A percentile compares a stretch with the other conserved stretches of the same genome.
Evolutionary conservation across 768 basidiomycete genomes (phyloP).

Genomic region (Tulasnella sp.): DNA sequence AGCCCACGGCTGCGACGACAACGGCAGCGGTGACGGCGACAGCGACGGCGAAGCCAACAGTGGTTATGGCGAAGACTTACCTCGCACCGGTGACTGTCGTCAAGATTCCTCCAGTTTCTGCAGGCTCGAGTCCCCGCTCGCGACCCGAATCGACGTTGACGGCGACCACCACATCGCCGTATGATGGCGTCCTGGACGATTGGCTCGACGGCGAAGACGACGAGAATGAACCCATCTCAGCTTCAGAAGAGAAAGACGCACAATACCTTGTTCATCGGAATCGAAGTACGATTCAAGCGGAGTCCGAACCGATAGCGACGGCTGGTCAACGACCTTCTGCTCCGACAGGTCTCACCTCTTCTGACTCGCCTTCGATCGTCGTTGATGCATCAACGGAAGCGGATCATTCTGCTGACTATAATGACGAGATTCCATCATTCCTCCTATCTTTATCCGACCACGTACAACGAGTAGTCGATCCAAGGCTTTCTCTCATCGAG

Average conservation of each 20-base stretch:
- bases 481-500: slow-evolving; percentile 50
- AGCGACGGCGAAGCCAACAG: too few species aligned
- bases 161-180: neutral
- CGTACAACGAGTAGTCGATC: slow-evolving; percentile 53
- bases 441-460: slow-evolving; percentile 50
- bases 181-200: slow-evolving; percentile 10
- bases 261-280: neutral
- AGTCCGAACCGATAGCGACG: neutral
- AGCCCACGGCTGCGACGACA: too few species aligned
- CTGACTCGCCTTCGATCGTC: neutral
- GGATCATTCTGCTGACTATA: neutral
- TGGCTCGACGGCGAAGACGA: slow-evolving; percentile 2
- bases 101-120: too few species aligned
- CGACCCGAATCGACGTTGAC: neutral
- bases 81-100: too few species aligned
- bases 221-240: neutral
- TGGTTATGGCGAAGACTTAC: too few species aligned
- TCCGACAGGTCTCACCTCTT: neutral
- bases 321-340: neutral
- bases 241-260: neutral
- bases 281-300: neutral
- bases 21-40: too few species aligned
- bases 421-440: slow-evolving; percentile 23
- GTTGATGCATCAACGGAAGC: neutral
- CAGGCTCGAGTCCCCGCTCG: neutral